Conservation (phyloP, 2,329 filamentous ascomycete species). For the Xylaria sp. region DNA sequence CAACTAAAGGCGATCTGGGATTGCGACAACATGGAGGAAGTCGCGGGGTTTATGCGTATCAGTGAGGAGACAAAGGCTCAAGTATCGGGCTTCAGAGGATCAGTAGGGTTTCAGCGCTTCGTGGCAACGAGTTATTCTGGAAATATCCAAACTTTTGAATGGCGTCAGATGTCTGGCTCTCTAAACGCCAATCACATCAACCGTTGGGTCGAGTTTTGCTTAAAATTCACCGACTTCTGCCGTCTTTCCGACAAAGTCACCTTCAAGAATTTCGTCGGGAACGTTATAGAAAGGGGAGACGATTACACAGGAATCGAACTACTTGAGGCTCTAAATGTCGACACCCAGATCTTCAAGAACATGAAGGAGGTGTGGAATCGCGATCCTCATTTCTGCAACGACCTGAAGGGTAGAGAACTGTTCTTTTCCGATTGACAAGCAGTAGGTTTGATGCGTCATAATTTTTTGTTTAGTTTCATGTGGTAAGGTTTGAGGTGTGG, state of each 20-base stretch:
- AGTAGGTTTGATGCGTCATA: background rate
- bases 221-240: constrained; percentile 40
- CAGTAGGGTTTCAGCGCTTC: constrained; percentile 42
- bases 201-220: constrained; percentile 41
- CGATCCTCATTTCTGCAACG: constrained; percentile 10
- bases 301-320: constrained; percentile 19
- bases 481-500: background rate
- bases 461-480: background rate
- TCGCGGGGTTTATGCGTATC: constrained; percentile 37
- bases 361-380: constrained; percentile 3
- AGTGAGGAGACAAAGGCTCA: background rate
- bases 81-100: constrained; percentile 20
- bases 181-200: constrained; percentile 42
- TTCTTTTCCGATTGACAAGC: constrained; percentile 18
- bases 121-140: constrained; percentile 33
- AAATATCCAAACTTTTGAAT: constrained; percentile 46
- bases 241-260: constrained; percentile 4
- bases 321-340: constrained; percentile 13
- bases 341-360: constrained; percentile 12
- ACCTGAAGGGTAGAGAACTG: background rate
- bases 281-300: constrained; percentile 8
- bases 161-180: constrained; percentile 44
- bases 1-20: constrained; percentile 42
- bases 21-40: constrained; percentile 28
- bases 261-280: background rate